Conservation (phyloP, 768 basidiomycete species). For the Lactarius evosmus region DNA sequence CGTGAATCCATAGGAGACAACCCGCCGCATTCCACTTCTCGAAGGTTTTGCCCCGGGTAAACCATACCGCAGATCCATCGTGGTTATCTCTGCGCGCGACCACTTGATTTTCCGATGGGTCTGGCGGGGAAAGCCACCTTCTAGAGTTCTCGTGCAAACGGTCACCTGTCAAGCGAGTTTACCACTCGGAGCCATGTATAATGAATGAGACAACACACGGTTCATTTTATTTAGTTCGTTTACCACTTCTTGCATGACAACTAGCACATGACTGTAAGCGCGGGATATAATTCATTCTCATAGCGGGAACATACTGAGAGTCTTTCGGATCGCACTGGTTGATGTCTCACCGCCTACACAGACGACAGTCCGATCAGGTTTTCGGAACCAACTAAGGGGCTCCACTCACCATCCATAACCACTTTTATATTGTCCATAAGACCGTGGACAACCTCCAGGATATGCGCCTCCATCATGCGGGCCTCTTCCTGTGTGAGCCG, state of each 20-base stretch:
- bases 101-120: conserved; percentile 4
- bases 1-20: background rate
- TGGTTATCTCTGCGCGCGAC: background rate
- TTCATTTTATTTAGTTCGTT: background rate
- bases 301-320: background rate
- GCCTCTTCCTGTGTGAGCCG: conserved; percentile 1
- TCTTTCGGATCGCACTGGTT: background rate
- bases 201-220: background rate
- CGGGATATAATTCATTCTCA: background rate
- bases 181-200: no score
- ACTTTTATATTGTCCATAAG: no score
- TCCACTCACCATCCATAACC: background rate
- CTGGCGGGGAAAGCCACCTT: conserved; percentile 5
- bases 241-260: background rate
- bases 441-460: no score
- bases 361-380: no score
- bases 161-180: background rate
- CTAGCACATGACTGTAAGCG: background rate
- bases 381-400: background rate
- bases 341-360: no score
- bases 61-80: background rate
- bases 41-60: background rate
- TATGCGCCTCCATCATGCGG: background rate
- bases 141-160: background rate
- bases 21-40: background rate